Percentiles rank a stretch among this genome's conserved stretches.
These are phyloP conservation scores for Viola pubescens DNA, from an alignment of 441 rosid genomes.

Conservation along the genomic window DNA sequence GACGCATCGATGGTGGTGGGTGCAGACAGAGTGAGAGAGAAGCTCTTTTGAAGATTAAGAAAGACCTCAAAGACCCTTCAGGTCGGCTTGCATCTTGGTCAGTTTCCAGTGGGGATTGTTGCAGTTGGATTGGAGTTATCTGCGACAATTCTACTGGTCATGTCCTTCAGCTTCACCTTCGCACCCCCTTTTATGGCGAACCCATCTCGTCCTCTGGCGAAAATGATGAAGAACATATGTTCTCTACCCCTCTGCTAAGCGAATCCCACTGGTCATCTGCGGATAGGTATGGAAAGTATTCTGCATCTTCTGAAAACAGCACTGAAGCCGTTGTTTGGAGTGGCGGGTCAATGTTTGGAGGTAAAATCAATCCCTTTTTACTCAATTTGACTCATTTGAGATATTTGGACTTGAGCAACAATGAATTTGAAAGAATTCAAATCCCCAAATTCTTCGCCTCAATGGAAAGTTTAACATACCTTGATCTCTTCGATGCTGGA, in stretches of 20 bases:
- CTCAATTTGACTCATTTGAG: constrained; percentile 11
- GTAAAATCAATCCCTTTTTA: constrained; percentile 5
- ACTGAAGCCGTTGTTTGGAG: background rate
- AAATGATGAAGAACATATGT: no score
- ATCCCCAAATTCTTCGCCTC: constrained; percentile 11
- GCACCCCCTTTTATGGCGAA: background rate
- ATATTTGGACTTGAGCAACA: constrained; percentile 6
- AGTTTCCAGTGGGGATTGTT: background rate
- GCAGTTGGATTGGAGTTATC: constrained; percentile 2
- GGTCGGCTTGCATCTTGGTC: constrained; percentile 17
- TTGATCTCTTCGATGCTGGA: constrained; percentile 3
- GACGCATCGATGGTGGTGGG: background rate
- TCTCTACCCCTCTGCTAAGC: no score
- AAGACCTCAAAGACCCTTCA: constrained; percentile 16
- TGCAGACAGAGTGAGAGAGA: constrained; percentile 18
- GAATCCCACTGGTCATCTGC: no score
- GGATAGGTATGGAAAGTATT: no score
- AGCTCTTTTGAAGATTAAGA: constrained; percentile 23
- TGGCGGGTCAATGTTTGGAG: background rate
- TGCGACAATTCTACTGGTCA: constrained; percentile 3
- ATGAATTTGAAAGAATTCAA: background rate
- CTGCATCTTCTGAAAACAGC: no score
- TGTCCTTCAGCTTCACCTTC: constrained; percentile 9
- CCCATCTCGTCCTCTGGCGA: no score
- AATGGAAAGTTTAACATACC: constrained; percentile 7